Evolutionary conservation across 1,139 yeast genomes (phyloP), one percentile per base, ranked within the genome.

Genomic region (Zygosaccharomyces sapae): DNA sequence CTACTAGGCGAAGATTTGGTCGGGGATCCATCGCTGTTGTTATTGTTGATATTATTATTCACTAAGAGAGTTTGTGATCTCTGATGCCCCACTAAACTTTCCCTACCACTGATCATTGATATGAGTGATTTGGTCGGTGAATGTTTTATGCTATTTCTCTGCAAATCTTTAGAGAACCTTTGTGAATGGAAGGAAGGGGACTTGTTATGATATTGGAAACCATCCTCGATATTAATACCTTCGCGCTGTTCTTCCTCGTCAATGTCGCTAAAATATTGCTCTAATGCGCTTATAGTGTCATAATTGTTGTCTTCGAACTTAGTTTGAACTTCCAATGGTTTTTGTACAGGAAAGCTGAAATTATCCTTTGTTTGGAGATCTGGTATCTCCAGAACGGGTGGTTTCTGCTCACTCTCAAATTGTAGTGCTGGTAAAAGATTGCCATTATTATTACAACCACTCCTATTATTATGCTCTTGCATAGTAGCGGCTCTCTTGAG

Each of bases 41-140:
- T 46, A 34, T 45, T 42, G n/a, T 38, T 49, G 20, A 50, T 12
- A 10, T 37, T 37, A n/a, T 30, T n/a, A 18, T 38, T 38, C 31
- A 10, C 8, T 4, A 27, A 20, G n/a, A 45, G 41, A 10, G 50
- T 49, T 13, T 51, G 54, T 19, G 61, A 55, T 43, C 48, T 48
- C 27, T 55, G 56, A 12, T 52, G 52, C 10, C 49, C 47, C 9
- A 47, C 47, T 8, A 54, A 33, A 33, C 55, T 53, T 16, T 52
- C 55, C 2, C 47, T 45, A 2, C 59, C 56, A 16, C 65, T 59
- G n/a, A 58, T 49, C 9, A 62, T 54, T 0, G 68, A 63, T 2
- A 54, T 53, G 18, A 63, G 48, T 5, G 68, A 63, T 50, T 63
- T 63, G 3, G 67, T 61, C 24, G 68, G 68, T 1, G 68, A 63